Evolutionary conservation across 345 rosid genomes (phyloP), one percentile per base, ranked within the genome.

Genomic region (Zanthoxylum bungeanum): DNA sequence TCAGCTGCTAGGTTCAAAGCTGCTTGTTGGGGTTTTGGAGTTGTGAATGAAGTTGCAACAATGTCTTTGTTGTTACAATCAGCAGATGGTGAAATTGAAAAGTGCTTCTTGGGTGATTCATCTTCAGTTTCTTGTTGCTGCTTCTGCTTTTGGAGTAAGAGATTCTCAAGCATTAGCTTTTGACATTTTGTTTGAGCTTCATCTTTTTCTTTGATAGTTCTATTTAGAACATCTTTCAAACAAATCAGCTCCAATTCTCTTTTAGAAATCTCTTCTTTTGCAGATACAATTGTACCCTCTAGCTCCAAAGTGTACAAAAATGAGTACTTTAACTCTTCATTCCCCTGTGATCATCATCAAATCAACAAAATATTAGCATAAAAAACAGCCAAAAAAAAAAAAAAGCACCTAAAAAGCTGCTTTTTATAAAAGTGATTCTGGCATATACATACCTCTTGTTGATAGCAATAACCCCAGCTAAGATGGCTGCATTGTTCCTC

Each of bases 261-360:
- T 50, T 67, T 79, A 2, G 78, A 42, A 22, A 86, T 80, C 72
- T 88, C 92, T 53, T 86, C 88, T 53, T 77, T 86, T 0, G 92
- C 90, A 33, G 86, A 62, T 24, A 75, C 28, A 46, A 81, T 33
- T 42, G 87, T 74, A 22, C 81, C 57, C 72, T 88, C 90, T 1
- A 88, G 75, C 76, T 86, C 90, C 77, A 73, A 69, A 11, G 84
- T 78, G 71, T 78, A 83, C 71, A 78, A 50, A 14, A 85, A 69
- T 28, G 80, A 71, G 47, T 79, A 82, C 74, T 71, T 83, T 14
- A 81, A 60, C 42, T 84, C 90, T 34, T 84, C 86, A 76, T 81
- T 76, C 25, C 83, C 87, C 92, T 88, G 73, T 10, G 55, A 74
- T 12, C 40, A 75, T 50, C n/a, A 30, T 6, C 12, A 30, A 27